Base-by-base conservation (phyloP, 257 asterid genomes). In the Scutellaria barbata region DNA sequence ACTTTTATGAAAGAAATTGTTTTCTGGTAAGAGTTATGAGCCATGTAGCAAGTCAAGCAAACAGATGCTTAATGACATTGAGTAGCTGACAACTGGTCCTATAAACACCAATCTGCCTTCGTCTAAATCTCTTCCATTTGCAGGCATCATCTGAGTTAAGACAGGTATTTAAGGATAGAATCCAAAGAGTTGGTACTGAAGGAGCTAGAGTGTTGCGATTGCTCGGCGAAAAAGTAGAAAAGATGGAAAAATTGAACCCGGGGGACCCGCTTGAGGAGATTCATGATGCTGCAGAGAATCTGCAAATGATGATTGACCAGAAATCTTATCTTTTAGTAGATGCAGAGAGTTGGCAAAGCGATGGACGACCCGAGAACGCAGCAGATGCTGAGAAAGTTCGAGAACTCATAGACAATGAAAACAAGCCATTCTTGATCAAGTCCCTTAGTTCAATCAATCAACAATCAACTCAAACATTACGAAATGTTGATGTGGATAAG, bases 241-340 rank as follows among this genome's bases (percentile, higher is more conserved):
- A 86, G 83, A 90, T 80, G 99, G 99, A 95, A 75, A 92, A 83
- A 75, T 87, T 92, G 50, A 68, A 75, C 73, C 81, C 89, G 1
- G 94, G 72, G 7, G 89, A 90, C 55, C 67, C 83, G 8, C 92
- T 95, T 6, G 83, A 88, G 0, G 81, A 82, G 55, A 83, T 95
- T 55, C 99, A 92, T 8, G 92, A 86, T 14, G 97, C 98, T 17
- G 99, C 97, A 0, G 98, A 95, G 78, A 82, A 80, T 81, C 71
- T 95, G 47, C 99, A 95, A 65, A 53, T 95, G 83, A 37, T 87
- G 79, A 89, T 92, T 7, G 97, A 95, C 73, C 89, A 90, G 63
- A 95, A 88, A 75, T 95, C 98, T 11, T 95, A 87, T 73, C 97
- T 95, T 18, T 69, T 95, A 66, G 93, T 95, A 41, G 88, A 92